Evolutionary conservation across 2,329 filamentous ascomycete species (phyloP).

Genomic region (Diaporthe destruens): DNA sequence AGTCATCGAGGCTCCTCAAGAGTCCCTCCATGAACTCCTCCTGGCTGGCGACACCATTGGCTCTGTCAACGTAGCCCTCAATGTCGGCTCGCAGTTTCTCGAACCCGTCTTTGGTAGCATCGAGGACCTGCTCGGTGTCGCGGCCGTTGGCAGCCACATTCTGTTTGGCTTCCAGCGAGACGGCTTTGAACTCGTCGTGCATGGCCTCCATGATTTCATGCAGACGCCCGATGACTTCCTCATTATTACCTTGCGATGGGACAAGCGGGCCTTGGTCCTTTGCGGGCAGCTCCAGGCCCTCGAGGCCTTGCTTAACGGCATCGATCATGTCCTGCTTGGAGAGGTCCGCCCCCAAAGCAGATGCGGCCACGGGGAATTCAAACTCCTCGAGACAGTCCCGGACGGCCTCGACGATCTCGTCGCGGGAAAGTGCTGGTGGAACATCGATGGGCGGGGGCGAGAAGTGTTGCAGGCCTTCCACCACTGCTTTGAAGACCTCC

Average conservation of each 20-base stretch:
- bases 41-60: constrained; percentile 76
- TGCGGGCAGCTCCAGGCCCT: constrained; percentile 46
- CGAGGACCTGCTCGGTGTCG: constrained; percentile 89
- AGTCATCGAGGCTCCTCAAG: constrained; percentile 73
- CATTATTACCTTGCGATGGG: constrained; percentile 52
- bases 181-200: constrained; percentile 69
- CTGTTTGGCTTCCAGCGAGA: constrained; percentile 77
- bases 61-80: constrained; percentile 82
- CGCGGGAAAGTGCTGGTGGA: constrained; percentile 77
- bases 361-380: constrained; percentile 76
- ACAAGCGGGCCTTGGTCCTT: constrained; percentile 42
- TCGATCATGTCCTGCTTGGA: constrained; percentile 73
- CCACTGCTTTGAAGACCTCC: constrained; percentile 86
- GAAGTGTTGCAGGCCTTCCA: constrained; percentile 88
- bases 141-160: constrained; percentile 83
- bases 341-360: constrained; percentile 65
- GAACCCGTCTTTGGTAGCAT: constrained; percentile 88
- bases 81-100: constrained; percentile 85
- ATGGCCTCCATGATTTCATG: constrained; percentile 75
- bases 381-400: constrained; percentile 89
- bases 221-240: constrained; percentile 67
- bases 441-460: constrained; percentile 79
- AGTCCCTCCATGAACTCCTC: constrained; percentile 83
- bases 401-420: constrained; percentile 87
- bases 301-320: constrained; percentile 66